Evolutionary conservation across 2,329 filamentous ascomycete genomes (phyloP), one percentile per base, ranked within the genome.

Genomic region (Tolypocladium guangdongense): DNA sequence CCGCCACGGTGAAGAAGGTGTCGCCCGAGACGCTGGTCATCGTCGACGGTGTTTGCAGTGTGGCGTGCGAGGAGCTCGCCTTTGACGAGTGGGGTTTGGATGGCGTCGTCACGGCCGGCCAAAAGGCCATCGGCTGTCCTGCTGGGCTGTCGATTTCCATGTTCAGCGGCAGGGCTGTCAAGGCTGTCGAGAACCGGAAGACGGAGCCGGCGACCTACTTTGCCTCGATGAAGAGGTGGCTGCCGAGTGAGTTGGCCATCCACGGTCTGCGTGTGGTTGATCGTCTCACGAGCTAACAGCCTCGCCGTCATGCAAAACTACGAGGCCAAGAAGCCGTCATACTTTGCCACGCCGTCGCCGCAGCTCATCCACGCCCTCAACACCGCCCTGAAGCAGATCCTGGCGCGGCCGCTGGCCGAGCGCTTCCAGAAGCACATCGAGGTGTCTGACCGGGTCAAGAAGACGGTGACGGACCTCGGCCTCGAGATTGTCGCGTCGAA

Each of bases 71-170:
- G 73, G 91, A 97, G 74, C 92, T 99, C 63, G 84, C 86, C 46
- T 99, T 99, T 69, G 93, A 99, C 68, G 87, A 88, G 52, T 97
- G 92, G 93, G 85, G 86, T 59, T 76, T 99, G 49, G 93, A 99
- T 69, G 90, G 84, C 61, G 92, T 96, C 45, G 78, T 99, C 55
- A 99, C 93, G 2, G 93, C 93, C 56, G 90, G 88, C 57, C 93
- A 99, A 68, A 99, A 99, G 78, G 93, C 89, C 60, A 96, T 99
- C 64, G 93, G 93, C 54, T 92, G 88, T 69, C 93, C 93, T 4
- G 93, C 93, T 35, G 93, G 93, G 60, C 78, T 99, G 58, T 95
- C 87, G 63, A 96, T 99, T 66, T 82, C 93, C 60, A 95, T 96
- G 85, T 89, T 88, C 64, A 96, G 91, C 64, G 89, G 87, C 56